A percentile compares a stretch with the other conserved stretches of the same genome.
phyloP scores from a whole-genome alignment of 177 flowering plant species.

The Vitis hybrid region DNA sequence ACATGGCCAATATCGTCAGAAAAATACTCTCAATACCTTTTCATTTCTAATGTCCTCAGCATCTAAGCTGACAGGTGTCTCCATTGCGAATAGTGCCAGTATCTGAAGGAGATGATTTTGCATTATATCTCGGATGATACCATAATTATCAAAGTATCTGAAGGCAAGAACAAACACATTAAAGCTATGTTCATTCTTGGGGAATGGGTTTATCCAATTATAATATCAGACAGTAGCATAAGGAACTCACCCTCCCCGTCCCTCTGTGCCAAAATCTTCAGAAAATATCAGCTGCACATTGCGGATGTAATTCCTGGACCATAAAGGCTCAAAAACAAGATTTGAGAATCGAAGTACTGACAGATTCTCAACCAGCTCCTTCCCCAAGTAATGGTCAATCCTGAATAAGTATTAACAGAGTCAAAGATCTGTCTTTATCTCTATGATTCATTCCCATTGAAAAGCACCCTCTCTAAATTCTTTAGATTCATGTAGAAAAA shows the following conservation, averaged over 20 bases:
- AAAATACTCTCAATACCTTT: conserved; percentile 44
- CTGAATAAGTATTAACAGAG: conserved; percentile 26
- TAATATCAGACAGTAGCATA: background rate
- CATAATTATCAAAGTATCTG: conserved; percentile 77
- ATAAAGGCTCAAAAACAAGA: conserved; percentile 83
- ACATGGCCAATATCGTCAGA: background rate
- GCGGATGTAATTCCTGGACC: conserved; percentile 79
- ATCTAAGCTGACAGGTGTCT: conserved; percentile 89
- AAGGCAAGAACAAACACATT: conserved; percentile 2
- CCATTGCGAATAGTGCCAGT: conserved; percentile 85
- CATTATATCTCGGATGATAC: conserved; percentile 83
- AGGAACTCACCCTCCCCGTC: conserved; percentile 70
- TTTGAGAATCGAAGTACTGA: conserved; percentile 89
- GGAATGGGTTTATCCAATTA: background rate
- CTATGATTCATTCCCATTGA: background rate
- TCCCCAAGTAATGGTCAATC: conserved; percentile 87
- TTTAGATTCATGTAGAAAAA: too few species aligned
- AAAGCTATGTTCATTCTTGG: background rate
- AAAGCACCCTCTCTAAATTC: background rate
- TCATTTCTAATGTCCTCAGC: conserved; percentile 87
- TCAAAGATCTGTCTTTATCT: background rate
- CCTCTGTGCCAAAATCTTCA: conserved; percentile 84
- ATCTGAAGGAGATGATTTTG: conserved; percentile 88
- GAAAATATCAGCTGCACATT: conserved; percentile 82
- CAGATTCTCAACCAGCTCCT: conserved; percentile 78